Evolutionary conservation across 495 filamentous ascomycete genomes (phyloP).

Genomic region (Penicillium crystallinum): DNA sequence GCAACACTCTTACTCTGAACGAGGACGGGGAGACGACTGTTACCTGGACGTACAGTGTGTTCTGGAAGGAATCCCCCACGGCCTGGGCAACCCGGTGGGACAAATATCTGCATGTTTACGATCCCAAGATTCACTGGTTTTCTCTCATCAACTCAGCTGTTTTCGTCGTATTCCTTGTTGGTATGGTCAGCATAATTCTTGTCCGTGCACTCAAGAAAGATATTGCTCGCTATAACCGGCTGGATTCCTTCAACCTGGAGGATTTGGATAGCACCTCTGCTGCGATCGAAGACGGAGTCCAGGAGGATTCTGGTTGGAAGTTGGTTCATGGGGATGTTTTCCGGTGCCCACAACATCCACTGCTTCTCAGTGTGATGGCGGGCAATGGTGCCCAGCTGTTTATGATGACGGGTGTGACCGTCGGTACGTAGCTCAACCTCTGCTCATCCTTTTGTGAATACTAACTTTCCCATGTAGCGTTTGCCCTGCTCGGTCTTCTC

Average conservation of each 20-base stretch:
- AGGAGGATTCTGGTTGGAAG: conserved; percentile 98
- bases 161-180: conserved; percentile 85
- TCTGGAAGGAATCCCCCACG: conserved; percentile 72
- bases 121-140: conserved; percentile 98
- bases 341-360: conserved; percentile 72
- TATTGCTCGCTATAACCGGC: conserved; percentile 89
- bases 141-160: conserved; percentile 91
- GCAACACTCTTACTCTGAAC: conserved; percentile 52
- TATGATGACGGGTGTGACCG: conserved; percentile 94
- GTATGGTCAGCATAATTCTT: conserved; percentile 85
- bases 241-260: conserved; percentile 81
- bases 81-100: conserved; percentile 97
- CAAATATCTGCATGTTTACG: conserved; percentile 91
- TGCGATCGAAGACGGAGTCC: conserved; percentile 82
- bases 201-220: conserved; percentile 84
- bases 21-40: conserved; percentile 66
- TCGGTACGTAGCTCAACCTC: conserved; percentile 38
- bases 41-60: conserved; percentile 85
- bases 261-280: conserved; percentile 70
- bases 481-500: conserved; percentile 89
- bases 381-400: conserved; percentile 95
- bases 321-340: conserved; percentile 97
- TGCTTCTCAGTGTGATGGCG: conserved; percentile 81
- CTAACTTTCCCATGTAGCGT: conserved; percentile 40
- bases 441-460: background rate